Evolutionary conservation across 768 basidiomycete species (phyloP), one percentile per base, ranked within the genome.

Genomic region (Leccinum pellstonianum): DNA sequence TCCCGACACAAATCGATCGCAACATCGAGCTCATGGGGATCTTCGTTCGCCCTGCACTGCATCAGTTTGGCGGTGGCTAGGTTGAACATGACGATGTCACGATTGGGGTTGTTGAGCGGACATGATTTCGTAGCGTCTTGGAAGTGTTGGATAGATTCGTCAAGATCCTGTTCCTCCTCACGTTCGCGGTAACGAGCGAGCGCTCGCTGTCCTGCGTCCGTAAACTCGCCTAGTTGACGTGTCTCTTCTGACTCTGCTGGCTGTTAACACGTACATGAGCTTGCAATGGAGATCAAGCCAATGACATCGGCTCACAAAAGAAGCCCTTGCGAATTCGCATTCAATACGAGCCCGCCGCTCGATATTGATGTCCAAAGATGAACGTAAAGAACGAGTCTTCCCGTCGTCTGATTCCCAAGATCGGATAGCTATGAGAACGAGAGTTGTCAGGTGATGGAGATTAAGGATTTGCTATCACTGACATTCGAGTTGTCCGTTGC

Each of bases 111-210:
- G 29, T 35, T n/a, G 4, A 25, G n/a, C 10, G 64, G 63, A 17
- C 57, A 61, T 5, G 15, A 27, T 15, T 27, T 4, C 25, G 15
- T 5, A 62, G 63, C 69, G 21, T 55, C 35, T n/a, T 56, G 54
- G 29, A 65, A 52, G 5, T 57, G 29, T 15, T 10, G 14, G 47
- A 73, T 65, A 12, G 69, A 64, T 47, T 66, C 50, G 4, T 70
- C 50, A 38, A 70, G 54, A 51, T 64, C 57, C 23, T 15, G 37
- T 27, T 35, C 17, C 7, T 57, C 10, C 15, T 25, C 14, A 17
- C 10, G 21, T 43, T 49, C n/a, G 25, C 56, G 43, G 29, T 52
- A 56, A 14, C n/a, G 51, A n/a, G 7, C 14, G n/a, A 59, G 27
- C 8, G 43, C 52, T 11, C 21, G 7, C 21, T 59, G 29, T n/a